Evolutionary conservation across 805 yeast genomes (phyloP), one percentile per base, ranked within the genome.

Genomic region (Metschnikowia picachoensis): DNA sequence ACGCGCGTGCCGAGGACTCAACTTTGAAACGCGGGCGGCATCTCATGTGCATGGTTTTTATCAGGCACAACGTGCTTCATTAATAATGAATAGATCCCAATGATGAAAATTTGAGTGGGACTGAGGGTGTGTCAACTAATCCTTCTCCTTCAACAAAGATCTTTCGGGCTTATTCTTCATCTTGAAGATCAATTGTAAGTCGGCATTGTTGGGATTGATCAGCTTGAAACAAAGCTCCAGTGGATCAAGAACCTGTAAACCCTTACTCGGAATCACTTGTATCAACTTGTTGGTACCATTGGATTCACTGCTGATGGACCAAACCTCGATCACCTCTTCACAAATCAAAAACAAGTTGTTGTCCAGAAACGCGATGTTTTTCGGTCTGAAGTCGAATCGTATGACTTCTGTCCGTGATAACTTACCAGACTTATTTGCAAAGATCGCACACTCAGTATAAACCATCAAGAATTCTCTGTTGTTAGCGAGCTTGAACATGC

Each of bases 251-350:
- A 66, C 49, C 14, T 51, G 56, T 30, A 87, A 77, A 53, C 80
- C 87, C 59, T 82, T 84, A 17, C 92, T 92, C 3, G 82, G 76
- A 35, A 88, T 73, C 4, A 87, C 83, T 60, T 88, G 95, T 17
- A 77, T 70, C 11, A 84, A 76, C 31, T 75, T 76, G 44, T 67
- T 72, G 10, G 76, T 50, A 4, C 74, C 73, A 15, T 64, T 64
- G 15, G 73, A 72, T 42, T 65, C 63, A 49, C 71, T 76, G 37
- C 76, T 74, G 25, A 84, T 67, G 31, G 80, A 74, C 69, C 90
- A 80, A 3, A 88, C 72, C 58, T 88, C 95, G 8, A 87, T 71
- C 39, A 82, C 74, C 52, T 85, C 89, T 16, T 82, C 81, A 35
- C 84, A 80, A 28, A 80, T 74, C 4, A 85, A 45, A 35, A 71